A percentile compares a stretch with the other conserved stretches of the same genome.
Conservation (phyloP, 805 yeast genomes). For the Hanseniaspora mollemarum region DNA sequence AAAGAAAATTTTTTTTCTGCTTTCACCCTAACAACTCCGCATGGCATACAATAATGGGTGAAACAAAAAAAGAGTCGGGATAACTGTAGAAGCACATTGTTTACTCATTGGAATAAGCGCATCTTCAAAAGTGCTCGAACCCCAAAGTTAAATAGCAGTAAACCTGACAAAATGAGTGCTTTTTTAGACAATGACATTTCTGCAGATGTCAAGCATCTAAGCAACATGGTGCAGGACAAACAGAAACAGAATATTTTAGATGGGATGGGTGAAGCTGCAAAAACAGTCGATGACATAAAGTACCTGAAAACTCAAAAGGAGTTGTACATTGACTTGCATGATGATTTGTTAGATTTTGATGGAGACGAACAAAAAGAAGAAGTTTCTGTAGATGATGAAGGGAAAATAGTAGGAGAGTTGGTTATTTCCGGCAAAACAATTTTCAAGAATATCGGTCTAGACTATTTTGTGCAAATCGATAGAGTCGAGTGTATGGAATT, state of each 20-base stretch:
- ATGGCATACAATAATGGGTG: no score
- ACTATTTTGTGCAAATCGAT: slow-evolving; percentile 26
- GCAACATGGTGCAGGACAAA: slow-evolving; percentile 8
- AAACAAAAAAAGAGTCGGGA: no score
- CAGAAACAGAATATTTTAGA: slow-evolving; percentile 8
- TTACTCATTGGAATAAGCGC: no score
- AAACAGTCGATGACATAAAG: slow-evolving; percentile 13
- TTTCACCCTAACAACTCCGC: no score
- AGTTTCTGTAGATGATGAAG: slow-evolving; percentile 16
- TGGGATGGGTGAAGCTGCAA: neutral
- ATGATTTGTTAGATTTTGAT: slow-evolving; percentile 13
- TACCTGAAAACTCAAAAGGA: slow-evolving; percentile 25
- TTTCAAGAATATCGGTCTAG: slow-evolving; percentile 27
- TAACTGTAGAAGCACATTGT: no score
- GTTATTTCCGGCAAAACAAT: slow-evolving; percentile 23
- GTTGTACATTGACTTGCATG: slow-evolving; percentile 22
- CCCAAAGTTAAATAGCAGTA: no score
- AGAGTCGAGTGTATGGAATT: slow-evolving; percentile 22
- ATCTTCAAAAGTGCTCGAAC: no score
- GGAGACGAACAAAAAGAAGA: slow-evolving; percentile 14
- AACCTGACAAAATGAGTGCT: neutral
- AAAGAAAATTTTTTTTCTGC: no score
- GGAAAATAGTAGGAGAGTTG: slow-evolving; percentile 27
- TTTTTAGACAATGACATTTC: neutral
- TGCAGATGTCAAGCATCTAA: neutral